Conservation (phyloP, 768 basidiomycete genomes). For the Porpolomopsis calyptriformis region DNA sequence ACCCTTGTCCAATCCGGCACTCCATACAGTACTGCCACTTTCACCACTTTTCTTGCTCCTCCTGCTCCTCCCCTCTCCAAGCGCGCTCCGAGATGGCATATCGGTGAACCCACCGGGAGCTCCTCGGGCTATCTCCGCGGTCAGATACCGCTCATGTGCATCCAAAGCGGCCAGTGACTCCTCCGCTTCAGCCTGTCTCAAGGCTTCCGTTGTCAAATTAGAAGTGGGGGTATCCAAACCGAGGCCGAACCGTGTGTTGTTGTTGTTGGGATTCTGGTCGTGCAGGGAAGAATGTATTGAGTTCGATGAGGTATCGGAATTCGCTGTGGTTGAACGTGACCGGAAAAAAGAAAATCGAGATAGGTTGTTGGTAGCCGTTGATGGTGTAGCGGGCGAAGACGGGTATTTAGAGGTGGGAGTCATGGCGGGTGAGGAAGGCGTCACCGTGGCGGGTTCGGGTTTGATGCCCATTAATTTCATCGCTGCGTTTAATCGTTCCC, state of each 20-base stretch:
- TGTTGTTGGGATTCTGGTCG: too few species aligned
- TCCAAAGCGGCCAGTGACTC: constrained; percentile 70
- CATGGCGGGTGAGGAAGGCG: neutral
- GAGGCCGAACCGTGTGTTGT: constrained; percentile 20
- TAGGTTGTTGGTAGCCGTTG: constrained; percentile 22
- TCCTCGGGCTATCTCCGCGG: constrained; percentile 70
- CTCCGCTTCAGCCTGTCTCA: constrained; percentile 72
- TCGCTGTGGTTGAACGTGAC: constrained; percentile 31
- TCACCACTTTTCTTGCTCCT: constrained; percentile 56
- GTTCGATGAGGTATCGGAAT: constrained; percentile 40
- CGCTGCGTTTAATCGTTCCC: constrained; percentile 80
- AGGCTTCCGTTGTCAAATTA: constrained; percentile 60
- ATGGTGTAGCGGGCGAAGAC: constrained; percentile 19
- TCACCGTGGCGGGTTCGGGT: constrained; percentile 30
- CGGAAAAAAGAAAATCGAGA: constrained; percentile 68
- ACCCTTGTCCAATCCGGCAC: constrained; percentile 69
- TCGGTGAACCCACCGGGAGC: constrained; percentile 71
- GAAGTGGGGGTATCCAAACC: constrained; percentile 26
- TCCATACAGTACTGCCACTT: constrained; percentile 76
- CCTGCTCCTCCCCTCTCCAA: constrained; percentile 47
- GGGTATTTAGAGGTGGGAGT: constrained; percentile 15
- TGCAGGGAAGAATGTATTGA: constrained; percentile 36
- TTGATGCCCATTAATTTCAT: constrained; percentile 94
- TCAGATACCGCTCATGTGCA: constrained; percentile 61
- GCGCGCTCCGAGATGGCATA: constrained; percentile 38